Evolutionary conservation across 140 eudicot species (phyloP).

Genomic region (Bidens hawaiensis): DNA sequence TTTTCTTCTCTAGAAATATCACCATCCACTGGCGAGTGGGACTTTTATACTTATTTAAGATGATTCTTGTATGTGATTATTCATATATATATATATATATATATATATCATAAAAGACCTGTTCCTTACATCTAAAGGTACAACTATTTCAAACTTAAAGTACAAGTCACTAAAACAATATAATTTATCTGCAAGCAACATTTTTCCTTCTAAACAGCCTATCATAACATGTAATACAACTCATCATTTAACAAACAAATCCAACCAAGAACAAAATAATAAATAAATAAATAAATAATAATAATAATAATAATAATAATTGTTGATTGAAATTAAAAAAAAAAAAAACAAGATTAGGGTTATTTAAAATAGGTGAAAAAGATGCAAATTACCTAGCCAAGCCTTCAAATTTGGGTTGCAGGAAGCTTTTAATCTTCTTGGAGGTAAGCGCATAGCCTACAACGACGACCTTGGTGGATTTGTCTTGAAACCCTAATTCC

Average conservation of each 20-base stretch:
- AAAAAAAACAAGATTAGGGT: neutral
- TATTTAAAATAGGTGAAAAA: conserved; percentile 10
- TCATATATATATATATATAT: no score
- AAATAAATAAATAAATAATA: neutral
- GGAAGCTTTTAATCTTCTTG: conserved; percentile 85
- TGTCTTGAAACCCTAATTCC: conserved; percentile 30
- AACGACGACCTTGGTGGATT: conserved; percentile 47
- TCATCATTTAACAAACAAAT: conserved; percentile 2
- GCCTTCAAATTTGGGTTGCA: conserved; percentile 82
- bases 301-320: neutral
- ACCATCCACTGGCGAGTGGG: no score
- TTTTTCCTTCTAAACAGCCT: neutral
- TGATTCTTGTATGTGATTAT: no score
- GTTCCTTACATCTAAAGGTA: conserved; percentile 5
- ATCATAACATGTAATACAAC: neutral
- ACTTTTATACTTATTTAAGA: no score
- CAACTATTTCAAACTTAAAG: neutral
- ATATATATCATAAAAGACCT: no score
- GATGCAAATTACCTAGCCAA: conserved; percentile 79
- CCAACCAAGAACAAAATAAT: conserved; percentile 1
- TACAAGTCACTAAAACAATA: neutral
- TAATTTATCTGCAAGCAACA: neutral
- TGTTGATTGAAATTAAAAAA: neutral
- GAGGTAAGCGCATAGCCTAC: conserved; percentile 95
- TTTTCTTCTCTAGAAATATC: no score